These are phyloP conservation scores for Tetrahymena malaccensis DNA, from an alignment of 73 alveolate genomes.

Conservation along the genomic window DNA sequence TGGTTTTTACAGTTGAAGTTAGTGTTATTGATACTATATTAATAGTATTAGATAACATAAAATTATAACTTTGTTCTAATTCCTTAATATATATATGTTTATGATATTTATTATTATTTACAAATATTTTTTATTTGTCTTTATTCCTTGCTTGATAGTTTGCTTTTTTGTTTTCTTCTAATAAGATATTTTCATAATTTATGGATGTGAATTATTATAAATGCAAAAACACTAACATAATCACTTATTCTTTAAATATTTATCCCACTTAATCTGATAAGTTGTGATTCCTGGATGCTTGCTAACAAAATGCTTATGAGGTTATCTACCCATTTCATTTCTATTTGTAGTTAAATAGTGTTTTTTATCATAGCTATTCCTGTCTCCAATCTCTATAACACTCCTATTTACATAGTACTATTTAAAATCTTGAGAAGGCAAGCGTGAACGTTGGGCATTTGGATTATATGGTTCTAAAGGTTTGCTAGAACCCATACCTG, in stretches of 20 bases:
- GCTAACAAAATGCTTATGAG: not conserved
- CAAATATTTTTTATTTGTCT: not conserved
- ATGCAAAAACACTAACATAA: not conserved
- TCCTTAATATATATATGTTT: not conserved
- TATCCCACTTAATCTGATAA: not conserved
- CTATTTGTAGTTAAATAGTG: not conserved
- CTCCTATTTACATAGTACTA: not conserved
- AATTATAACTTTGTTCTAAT: not conserved
- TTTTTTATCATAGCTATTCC: not conserved
- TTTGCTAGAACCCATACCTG: not conserved
- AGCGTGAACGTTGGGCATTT: not conserved
- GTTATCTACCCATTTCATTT: not conserved
- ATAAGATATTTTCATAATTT: not conserved
- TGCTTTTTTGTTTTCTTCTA: too few relatives aligned
- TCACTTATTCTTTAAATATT: not conserved
- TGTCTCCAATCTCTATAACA: not conserved
- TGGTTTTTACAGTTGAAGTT: not conserved
- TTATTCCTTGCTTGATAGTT: too few relatives aligned
- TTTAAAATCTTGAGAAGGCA: not conserved
- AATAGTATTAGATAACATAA: not conserved
- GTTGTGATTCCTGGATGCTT: not conserved
- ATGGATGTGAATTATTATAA: not conserved
- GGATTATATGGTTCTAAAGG: not conserved
- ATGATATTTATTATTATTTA: too few relatives aligned
- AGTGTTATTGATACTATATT: not conserved